Conservation (phyloP, 148 eudicot species). For the Linanthus parryae region DNA sequence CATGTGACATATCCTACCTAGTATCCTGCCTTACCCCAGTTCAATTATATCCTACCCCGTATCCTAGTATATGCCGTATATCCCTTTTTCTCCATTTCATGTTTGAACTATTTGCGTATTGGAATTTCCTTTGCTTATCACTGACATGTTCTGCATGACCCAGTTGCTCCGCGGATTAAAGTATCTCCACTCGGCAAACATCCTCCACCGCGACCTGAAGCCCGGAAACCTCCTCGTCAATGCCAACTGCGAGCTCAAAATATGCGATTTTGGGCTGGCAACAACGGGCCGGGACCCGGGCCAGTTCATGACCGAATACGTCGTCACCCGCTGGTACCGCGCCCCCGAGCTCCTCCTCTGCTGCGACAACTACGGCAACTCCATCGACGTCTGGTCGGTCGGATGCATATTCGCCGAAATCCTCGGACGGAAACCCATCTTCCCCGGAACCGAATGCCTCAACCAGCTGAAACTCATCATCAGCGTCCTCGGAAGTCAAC, state of each 20-base stretch:
- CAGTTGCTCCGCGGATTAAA: conserved; percentile 33
- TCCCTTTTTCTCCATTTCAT: too few species aligned
- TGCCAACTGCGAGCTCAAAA: conserved; percentile 27
- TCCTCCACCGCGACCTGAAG: conserved; percentile 35
- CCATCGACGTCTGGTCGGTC: conserved; percentile 20
- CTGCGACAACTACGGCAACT: conserved; percentile 18
- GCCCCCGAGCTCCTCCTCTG: conserved; percentile 23
- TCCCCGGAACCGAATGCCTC: conserved; percentile 20
- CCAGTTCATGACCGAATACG: conserved; percentile 22
- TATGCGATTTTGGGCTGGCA: conserved; percentile 19
- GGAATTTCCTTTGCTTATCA: neutral
- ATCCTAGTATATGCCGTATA: too few species aligned
- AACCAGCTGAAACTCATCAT: conserved; percentile 17
- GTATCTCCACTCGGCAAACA: conserved; percentile 19
- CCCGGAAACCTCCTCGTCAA: conserved; percentile 30
- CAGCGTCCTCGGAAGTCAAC: conserved; percentile 19
- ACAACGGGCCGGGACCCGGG: conserved; percentile 14
- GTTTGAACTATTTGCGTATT: too few species aligned
- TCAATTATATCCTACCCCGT: too few species aligned
- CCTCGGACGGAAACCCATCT: conserved; percentile 19
- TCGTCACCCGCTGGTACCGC: conserved; percentile 20
- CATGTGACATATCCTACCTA: too few species aligned
- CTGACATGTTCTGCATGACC: neutral
- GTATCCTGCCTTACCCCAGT: too few species aligned
- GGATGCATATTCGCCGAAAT: conserved; percentile 23